Evolutionary conservation across 176 grass and related monocot species (phyloP), one percentile per base, ranked within the genome.

Genomic region (Paspalum vaginatum): DNA sequence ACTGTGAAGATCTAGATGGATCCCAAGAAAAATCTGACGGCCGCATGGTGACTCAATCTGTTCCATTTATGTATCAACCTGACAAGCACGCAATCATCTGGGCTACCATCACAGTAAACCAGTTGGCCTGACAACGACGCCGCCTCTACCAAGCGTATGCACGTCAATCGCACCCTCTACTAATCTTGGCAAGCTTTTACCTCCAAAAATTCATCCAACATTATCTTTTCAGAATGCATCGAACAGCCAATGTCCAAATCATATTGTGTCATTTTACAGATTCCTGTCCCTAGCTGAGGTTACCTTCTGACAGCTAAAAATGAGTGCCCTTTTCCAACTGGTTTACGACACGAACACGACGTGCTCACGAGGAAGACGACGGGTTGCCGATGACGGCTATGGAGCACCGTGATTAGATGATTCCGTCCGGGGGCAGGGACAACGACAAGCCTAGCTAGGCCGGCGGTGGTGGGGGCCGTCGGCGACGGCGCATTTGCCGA

Each of bases 371-470:
- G 57, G 75, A 77, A 32, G 9, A 48, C 41, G 41, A 7, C 22
- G 47, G 1, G 41, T 26, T 61, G 73, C 74, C 16, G 56, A 41
- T 68, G 78, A 75, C 27, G 77, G 43, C 21, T 49, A 68, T 77
- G 51, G 26, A 20, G 10, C 85, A 85, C 83, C 74, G 47, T 16
- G 42, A 54, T 39, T 42, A 15, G 2, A 32, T 24, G 62, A 25
- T 64, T 70, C 46, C 37, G 1, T 1, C 32, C 1, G 32, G 32
- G 21, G 3, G n/a, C 32, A 32, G 32, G 58, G 12, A 5, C 58
- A 24, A 26, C 61, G 80, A 79, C 80, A 84, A 79, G 74, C 80
- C 74, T 83, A 78, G 80, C 75, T 88, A 84, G 86, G 81, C 80
- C 86, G 81, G 86, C 75, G 80, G 74, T 58, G 65, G 85, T 78